A percentile compares a stretch with the other conserved stretches of the same genome.
These are phyloP conservation scores for Pelargonium nanum DNA, from an alignment of 345 rosid genomes.

Conservation along the genomic window DNA sequence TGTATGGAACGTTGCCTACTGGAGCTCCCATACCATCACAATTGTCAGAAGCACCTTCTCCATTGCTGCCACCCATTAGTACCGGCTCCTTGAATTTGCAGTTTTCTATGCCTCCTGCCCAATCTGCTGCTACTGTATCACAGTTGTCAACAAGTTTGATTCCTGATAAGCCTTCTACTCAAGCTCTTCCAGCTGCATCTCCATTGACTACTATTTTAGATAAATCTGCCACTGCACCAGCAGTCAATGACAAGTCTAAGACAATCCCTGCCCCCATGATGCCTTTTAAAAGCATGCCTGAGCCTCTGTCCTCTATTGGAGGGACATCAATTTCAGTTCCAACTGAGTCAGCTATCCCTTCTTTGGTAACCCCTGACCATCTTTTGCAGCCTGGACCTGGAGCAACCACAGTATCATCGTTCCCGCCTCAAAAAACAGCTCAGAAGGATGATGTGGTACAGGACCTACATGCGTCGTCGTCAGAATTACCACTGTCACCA, in stretches of 20 bases:
- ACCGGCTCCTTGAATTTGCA: not conserved
- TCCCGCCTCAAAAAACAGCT: constrained; percentile 9
- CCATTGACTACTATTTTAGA: constrained; percentile 3
- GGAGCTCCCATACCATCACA: constrained; percentile 2
- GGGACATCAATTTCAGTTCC: constrained; percentile 5
- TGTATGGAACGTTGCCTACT: constrained; percentile 1
- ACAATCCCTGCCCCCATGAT: not conserved
- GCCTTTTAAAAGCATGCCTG: not conserved
- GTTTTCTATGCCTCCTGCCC: not conserved
- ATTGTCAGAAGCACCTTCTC: constrained; percentile 3
- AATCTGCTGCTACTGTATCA: constrained; percentile 6
- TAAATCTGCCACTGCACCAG: constrained; percentile 2
- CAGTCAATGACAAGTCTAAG: constrained; percentile 1
- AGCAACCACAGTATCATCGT: constrained; percentile 1
- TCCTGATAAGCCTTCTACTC: constrained; percentile 3
- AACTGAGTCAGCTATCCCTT: constrained; percentile 6
- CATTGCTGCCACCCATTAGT: constrained; percentile 5
- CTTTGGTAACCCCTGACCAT: constrained; percentile 14
- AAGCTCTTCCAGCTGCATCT: constrained; percentile 2
- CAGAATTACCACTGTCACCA: constrained; percentile 1
- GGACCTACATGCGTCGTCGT: constrained; percentile 2
- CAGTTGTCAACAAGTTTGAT: not conserved
- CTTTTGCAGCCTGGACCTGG: constrained; percentile 8
- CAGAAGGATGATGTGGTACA: constrained; percentile 18
- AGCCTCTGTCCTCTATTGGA: constrained; percentile 3